Base-by-base conservation (phyloP, 2,329 filamentous ascomycete genomes). In the Epichloe sibirici region DNA sequence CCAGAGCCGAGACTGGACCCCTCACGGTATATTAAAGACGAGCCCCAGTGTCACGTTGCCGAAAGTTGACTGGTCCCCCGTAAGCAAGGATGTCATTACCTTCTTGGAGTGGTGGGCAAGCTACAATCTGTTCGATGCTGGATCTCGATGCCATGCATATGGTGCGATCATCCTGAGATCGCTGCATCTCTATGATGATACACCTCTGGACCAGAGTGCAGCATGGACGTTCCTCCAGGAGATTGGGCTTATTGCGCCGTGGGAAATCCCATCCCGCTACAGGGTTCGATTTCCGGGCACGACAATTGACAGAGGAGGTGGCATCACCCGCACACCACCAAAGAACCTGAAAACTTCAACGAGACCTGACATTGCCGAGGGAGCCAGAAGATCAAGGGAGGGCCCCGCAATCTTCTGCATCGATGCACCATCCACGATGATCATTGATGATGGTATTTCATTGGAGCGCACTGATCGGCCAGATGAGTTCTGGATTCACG, bases 381-480 rank as follows among this genome's bases (percentile, higher is more conserved):
- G 70, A 11, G 62, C 78, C 28, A 79, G 87, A 46, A 76, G 74
- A 54, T 76, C 82, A 50, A 86, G 81, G 77, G 70, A 44, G 0
- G 61, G 73, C n/a, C 62, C 79, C 23, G 77, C 75, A 0, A 77
- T 86, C 1, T 90, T 83, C 63, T 89, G 85, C 58, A 86, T 94
- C 55, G 88, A 94, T 61, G 75, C 78, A 31, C 72, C 74, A 21
- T 69, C 68, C 38, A 85, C 88, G 0, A 71, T 76, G 31, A 82
- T 91, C 59, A 85, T 93, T 53, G 88, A 94, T 58, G 88, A 94
- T 62, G 88, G 83, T 1, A 69, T 94, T 8, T 91, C 87, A 1
- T 62, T 93, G 7, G 83, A 89, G 62, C 65, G 67, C 45, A 77
- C 83, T 1, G 67, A 72, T 4, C 70, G 66, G 17, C 56, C 73